Percentiles rank a stretch among this genome's conserved stretches.
These are phyloP conservation scores for Salix arbutifolia DNA, from an alignment of 345 rosid species.

Conservation along the genomic window DNA sequence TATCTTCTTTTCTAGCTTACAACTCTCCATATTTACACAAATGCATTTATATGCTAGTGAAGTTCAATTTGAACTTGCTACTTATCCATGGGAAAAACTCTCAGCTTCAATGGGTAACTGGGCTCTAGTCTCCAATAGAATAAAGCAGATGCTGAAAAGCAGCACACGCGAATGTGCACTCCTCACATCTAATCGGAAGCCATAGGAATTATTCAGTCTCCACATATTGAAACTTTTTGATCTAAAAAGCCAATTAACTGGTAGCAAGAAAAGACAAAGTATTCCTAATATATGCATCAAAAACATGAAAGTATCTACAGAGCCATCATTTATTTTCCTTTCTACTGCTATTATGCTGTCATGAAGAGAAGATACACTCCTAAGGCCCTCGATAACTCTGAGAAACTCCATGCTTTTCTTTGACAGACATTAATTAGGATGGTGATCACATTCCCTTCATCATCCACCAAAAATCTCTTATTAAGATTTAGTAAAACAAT, in stretches of 20 bases:
- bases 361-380: background rate
- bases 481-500: background rate
- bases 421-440: background rate
- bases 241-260: background rate
- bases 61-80: background rate
- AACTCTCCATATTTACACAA: background rate
- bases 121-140: background rate
- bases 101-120: background rate
- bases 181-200: background rate
- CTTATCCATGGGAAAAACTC: background rate
- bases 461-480: background rate
- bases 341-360: background rate
- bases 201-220: background rate
- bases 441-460: background rate
- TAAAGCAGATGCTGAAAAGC: background rate
- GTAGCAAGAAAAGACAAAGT: background rate
- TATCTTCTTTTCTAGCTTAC: background rate
- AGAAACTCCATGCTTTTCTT: background rate
- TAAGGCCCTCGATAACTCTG: background rate
- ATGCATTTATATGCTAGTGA: background rate
- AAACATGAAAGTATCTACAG: background rate
- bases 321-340: background rate
- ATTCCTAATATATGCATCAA: background rate
- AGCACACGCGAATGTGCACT: background rate
- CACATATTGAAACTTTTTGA: background rate